Base-by-base conservation (phyloP, 768 basidiomycete species). In the Tricholoma furcatifolium region DNA sequence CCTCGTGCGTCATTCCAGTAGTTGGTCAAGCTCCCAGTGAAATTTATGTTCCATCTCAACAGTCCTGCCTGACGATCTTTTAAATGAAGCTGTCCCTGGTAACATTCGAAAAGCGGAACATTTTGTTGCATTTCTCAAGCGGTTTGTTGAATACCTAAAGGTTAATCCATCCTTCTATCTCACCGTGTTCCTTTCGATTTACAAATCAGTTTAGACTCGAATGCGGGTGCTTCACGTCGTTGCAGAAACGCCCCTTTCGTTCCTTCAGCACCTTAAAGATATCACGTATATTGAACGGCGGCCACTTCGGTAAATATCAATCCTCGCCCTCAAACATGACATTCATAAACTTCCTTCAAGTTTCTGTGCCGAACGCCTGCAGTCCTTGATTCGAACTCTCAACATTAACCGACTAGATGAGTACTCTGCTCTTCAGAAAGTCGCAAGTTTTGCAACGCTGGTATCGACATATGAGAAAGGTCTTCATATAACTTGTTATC, bases 181-280 rank as follows among this genome's bases (percentile, higher is more conserved):
- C 21, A 17, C 24, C 38, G 38, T 39, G 5, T 5, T 6, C 23
- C 17, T 31, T 41, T 43, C 18, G 38, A 9, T 50, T 23, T 12
- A 27, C 27, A 27, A 7, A 27, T 15, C 24, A 3, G 23, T 20
- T 17, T 60, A 98, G 95, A 98, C 96, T 15, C 83, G 97, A 49
- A 98, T 98, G 96, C 86, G 97, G 45, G 97, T 99, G n/a, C 74
- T 98, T 23, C 97, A 98, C 66, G 97, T 99, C 55, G 97, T 99
- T 12, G 97, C 97, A 15, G 97, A 99, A 70, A 99, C 97, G 2
- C 97, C 97, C 0, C 74, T 91, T 23, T 98, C 96, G 2, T 99
- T 99, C 69, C 72, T 99, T 38, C 96, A 98, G 64, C 97, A 99
- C 70, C 78, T 99, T 43, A 98, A 97, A 71, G 97, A 99, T 61